Evolutionary conservation across 257 asterid genomes (phyloP).

Genomic region (Nicotiana benthamiana): DNA sequence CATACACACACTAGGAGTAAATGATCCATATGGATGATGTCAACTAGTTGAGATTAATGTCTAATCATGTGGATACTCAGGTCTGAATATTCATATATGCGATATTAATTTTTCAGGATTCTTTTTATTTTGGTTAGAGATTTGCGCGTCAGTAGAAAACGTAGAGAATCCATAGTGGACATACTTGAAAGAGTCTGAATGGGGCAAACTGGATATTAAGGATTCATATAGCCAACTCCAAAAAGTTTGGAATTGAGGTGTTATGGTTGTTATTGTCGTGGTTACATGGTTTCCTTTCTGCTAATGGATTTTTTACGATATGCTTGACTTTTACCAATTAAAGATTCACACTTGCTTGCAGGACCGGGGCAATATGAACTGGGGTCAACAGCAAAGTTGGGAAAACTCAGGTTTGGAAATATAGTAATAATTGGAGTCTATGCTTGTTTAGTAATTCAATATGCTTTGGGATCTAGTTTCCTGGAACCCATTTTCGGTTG

Average conservation of each 20-base stretch:
- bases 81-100: too few relatives aligned
- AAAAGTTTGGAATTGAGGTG: background rate
- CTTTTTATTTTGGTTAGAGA: background rate
- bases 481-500: background rate
- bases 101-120: too few relatives aligned
- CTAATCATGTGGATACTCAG: background rate
- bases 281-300: background rate
- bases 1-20: background rate
- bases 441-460: slow-evolving; percentile 4
- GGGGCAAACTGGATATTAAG: background rate
- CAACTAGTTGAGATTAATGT: background rate
- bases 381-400: slow-evolving; percentile 81
- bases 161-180: background rate
- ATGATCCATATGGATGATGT: too few relatives aligned
- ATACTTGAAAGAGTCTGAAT: background rate
- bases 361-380: slow-evolving; percentile 70
- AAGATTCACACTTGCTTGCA: slow-evolving; percentile 22
- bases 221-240: background rate
- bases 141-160: background rate
- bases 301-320: background rate
- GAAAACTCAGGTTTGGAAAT: slow-evolving; percentile 59
- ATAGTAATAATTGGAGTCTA: slow-evolving; percentile 5
- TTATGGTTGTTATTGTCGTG: background rate
- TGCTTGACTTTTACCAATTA: background rate
- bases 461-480: slow-evolving; percentile 3